A percentile compares a stretch with the other conserved stretches of the same genome.
Conservation (phyloP, 768 basidiomycete genomes). For the Leccinum subgranulosum region DNA sequence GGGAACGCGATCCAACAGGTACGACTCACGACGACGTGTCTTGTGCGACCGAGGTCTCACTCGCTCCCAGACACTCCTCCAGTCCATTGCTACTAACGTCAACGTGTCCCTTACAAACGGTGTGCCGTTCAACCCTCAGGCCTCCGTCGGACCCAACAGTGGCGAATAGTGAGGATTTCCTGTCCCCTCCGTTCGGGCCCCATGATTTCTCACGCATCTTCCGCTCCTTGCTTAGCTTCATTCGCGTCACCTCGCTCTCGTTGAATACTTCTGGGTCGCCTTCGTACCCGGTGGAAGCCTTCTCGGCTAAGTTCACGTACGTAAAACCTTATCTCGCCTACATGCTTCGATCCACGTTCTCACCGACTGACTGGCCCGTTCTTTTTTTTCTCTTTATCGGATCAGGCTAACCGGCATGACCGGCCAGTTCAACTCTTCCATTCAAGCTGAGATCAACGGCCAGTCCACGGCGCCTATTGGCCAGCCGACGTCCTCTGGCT, state of each 20-base stretch:
- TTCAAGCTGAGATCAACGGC: constrained; percentile 59
- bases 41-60: not conserved
- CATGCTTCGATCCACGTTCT: not conserved
- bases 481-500: constrained; percentile 28
- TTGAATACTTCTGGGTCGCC: constrained; percentile 51
- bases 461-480: constrained; percentile 56
- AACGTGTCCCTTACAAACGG: constrained; percentile 50
- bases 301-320: constrained; percentile 78
- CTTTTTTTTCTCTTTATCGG: not conserved
- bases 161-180: constrained; percentile 47
- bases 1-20: constrained; percentile 67
- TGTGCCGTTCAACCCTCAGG: constrained; percentile 49
- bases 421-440: constrained; percentile 57
- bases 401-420: constrained; percentile 65
- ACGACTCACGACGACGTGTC: not conserved
- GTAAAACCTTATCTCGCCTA: constrained; percentile 22
- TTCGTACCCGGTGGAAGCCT: constrained; percentile 61
- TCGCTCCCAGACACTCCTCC: constrained; percentile 49
- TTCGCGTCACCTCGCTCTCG: constrained; percentile 64
- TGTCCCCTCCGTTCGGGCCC: too few species aligned
- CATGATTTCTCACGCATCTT: not conserved
- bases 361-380: not conserved
- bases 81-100: constrained; percentile 43
- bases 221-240: constrained; percentile 51
- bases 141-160: constrained; percentile 53